phyloP scores from a whole-genome alignment of 73 alveolate genomes.

The Paramecium tetraurelia region DNA sequence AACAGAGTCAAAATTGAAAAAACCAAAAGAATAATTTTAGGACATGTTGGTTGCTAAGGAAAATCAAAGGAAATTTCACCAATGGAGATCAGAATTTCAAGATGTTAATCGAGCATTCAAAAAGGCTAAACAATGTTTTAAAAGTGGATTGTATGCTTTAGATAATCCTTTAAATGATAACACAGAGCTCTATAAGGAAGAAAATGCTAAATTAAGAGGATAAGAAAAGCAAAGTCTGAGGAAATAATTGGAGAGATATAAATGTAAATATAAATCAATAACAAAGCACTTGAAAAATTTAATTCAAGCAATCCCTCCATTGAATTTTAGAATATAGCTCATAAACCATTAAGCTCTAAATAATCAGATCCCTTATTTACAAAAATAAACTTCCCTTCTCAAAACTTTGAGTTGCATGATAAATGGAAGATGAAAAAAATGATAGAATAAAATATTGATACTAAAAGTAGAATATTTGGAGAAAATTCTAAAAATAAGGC shows the following conservation, averaged over 20 bases:
- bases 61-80: background rate
- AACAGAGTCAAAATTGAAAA: background rate
- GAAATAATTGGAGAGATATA: background rate
- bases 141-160: background rate
- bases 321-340: background rate
- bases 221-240: background rate
- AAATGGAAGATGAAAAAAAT: background rate
- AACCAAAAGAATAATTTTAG: background rate
- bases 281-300: background rate
- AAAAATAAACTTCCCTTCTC: background rate
- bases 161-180: background rate
- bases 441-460: background rate
- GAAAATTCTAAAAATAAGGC: background rate
- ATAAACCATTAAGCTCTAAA: background rate
- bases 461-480: background rate
- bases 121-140: background rate
- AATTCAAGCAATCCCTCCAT: background rate
- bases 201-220: background rate
- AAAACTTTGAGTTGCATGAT: background rate
- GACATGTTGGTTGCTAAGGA: background rate
- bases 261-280: background rate
- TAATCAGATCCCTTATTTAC: background rate
- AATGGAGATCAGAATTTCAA: background rate
- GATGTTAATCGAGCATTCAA: slow-evolving; percentile 33
- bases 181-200: background rate